Evolutionary conservation across 2,329 filamentous ascomycete species (phyloP).

Genomic region (Ambrosiella xylebori): DNA sequence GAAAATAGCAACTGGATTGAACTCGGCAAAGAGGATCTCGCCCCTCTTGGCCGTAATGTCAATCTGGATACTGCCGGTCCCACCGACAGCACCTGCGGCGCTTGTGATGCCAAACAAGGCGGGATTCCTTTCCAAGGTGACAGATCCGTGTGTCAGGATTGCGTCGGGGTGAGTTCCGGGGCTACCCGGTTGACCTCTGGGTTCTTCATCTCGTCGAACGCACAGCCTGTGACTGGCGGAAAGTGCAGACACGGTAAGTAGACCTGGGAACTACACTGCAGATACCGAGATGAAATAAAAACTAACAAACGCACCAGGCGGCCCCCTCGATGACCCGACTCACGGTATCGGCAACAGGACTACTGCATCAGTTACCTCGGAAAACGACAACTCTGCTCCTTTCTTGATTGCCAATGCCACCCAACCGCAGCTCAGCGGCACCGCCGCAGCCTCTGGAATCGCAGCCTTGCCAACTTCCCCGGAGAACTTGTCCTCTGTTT

Average conservation of each 20-base stretch:
- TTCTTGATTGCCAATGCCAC: neutral
- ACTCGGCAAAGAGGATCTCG: slow-evolving; percentile 5
- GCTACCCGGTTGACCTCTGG: slow-evolving; percentile 5
- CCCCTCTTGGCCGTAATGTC: slow-evolving; percentile 7
- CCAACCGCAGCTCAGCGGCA: neutral
- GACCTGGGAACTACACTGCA: neutral
- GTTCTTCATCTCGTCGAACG: slow-evolving; percentile 6
- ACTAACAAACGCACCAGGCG: slow-evolving; percentile 5
- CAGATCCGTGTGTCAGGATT: slow-evolving; percentile 7
- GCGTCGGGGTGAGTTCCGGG: neutral
- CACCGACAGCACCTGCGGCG: slow-evolving; percentile 1
- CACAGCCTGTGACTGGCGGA: slow-evolving; percentile 3
- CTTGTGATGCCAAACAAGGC: neutral
- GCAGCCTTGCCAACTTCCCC: no score
- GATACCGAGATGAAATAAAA: neutral
- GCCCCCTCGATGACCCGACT: slow-evolving; percentile 4
- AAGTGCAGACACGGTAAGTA: slow-evolving; percentile 12
- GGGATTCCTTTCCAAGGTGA: neutral
- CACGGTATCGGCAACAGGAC: neutral
- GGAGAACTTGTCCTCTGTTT: neutral
- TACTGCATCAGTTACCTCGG: neutral
- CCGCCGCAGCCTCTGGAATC: neutral
- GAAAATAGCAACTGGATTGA: slow-evolving; percentile 10
- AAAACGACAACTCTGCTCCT: neutral
- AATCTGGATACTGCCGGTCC: slow-evolving; percentile 5